Conservation (phyloP, 1,284 basidiomycete species). For the Ustilago cynodontis region DNA sequence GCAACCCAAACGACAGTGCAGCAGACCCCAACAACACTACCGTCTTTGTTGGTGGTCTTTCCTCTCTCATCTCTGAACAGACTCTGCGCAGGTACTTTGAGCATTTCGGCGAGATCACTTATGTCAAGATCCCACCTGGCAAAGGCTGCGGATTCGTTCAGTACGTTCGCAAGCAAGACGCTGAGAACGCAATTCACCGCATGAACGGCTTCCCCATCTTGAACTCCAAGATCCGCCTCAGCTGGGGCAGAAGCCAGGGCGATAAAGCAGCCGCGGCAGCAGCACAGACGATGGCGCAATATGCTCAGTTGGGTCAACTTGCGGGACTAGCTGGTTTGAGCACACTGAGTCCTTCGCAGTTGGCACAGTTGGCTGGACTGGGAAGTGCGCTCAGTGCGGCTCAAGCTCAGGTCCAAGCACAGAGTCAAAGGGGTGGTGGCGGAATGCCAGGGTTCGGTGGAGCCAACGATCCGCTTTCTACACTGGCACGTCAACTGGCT, state of each 20-base stretch:
- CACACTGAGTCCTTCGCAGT: constrained; percentile 52
- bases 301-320: constrained; percentile 59
- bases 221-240: constrained; percentile 83
- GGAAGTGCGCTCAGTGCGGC: constrained; percentile 54
- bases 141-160: constrained; percentile 97
- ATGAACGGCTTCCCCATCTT: constrained; percentile 96
- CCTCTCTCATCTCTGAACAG: constrained; percentile 65
- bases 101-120: constrained; percentile 67
- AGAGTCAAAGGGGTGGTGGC: constrained; percentile 25
- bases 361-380: constrained; percentile 56
- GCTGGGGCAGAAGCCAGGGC: constrained; percentile 80
- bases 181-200: constrained; percentile 90
- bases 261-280: constrained; percentile 69
- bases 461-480: constrained; percentile 49
- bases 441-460: constrained; percentile 9
- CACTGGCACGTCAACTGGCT: constrained; percentile 50
- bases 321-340: constrained; percentile 58
- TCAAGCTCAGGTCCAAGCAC: constrained; percentile 44
- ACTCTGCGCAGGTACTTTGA: constrained; percentile 66
- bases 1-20: constrained; percentile 50
- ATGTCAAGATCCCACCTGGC: constrained; percentile 90
- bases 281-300: constrained; percentile 58
- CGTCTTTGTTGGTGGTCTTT: constrained; percentile 68
- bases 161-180: constrained; percentile 89
- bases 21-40: constrained; percentile 68